Base-by-base conservation (phyloP, 2,329 filamentous ascomycete genomes). In the Neopestalotiopsis sp. region DNA sequence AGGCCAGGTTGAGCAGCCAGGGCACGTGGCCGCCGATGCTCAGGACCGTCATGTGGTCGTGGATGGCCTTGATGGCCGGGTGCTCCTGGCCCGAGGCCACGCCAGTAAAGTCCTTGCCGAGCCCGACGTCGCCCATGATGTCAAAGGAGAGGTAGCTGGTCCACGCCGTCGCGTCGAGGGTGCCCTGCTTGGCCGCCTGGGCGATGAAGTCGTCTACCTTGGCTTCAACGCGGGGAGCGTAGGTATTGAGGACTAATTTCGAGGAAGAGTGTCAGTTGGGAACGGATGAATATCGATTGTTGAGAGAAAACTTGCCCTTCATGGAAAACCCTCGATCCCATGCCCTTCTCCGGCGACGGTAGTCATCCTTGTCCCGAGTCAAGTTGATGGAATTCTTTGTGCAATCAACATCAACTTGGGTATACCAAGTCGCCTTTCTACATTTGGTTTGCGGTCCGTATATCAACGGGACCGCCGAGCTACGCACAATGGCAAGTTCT, bases 401-500 rank as follows among this genome's bases (percentile, higher is more conserved):
- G 32, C 24, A 32, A 14, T 62, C 40, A 6, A 20, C 38, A 42
- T 52, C 49, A 14, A 56, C 45, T 58, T 66, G 57, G 5, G 28
- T 34, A 30, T 64, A 68, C 67, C 67, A 68, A 5, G 67, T 64
- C 12, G 60, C 45, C 28, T 68, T 68, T 42, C n/a, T 24, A 60
- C 59, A 65, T 13, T 13, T 45, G 9, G 67, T 49, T 3, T 40
- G n/a, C 3, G 61, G 60, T 14, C 67, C 67, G 17, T 64, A 65
- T 1, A 68, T 40, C 13, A 65, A 30, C 14, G 42, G 60, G 1
- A 68, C 52, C n/a, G 67, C 67, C 2, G 66, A 62, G 58, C 38
- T 52, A 6, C 66, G 66, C 4, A 56, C 45, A 1, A 67, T 67
- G 24, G 38, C 52, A 1, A 67, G 2, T 42, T 67, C 66, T 20